Evolutionary conservation across 345 rosid genomes (phyloP).

Genomic region (Kandelia obovata): DNA sequence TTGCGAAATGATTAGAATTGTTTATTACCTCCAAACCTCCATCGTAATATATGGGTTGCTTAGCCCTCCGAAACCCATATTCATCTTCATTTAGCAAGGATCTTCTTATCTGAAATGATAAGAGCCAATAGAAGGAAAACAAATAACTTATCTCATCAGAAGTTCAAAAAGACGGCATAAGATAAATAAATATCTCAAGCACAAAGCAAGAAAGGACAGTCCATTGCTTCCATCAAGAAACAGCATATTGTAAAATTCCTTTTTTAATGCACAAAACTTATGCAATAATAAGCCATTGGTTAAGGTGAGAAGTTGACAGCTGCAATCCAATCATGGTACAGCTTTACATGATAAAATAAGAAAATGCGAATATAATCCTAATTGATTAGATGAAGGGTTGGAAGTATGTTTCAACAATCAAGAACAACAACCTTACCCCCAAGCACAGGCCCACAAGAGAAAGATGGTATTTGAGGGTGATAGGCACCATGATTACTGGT

Average conservation of each 20-base stretch:
- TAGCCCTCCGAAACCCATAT: conserved; percentile 67
- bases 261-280: not conserved
- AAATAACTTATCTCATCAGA: not conserved
- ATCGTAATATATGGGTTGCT: conserved; percentile 70
- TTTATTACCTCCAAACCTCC: conserved; percentile 73
- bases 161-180: not conserved
- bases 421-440: too few relatives aligned
- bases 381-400: not conserved
- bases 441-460: too few relatives aligned
- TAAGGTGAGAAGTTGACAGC: not conserved
- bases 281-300: not conserved
- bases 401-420: too few relatives aligned
- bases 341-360: not conserved
- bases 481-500: too few relatives aligned
- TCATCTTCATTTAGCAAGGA: conserved; percentile 73
- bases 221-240: not conserved
- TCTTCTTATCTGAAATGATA: conserved; percentile 60
- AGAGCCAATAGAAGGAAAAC: conserved; percentile 9
- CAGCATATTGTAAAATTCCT: not conserved
- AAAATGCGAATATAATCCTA: not conserved
- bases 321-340: not conserved
- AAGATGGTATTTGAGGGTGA: too few relatives aligned
- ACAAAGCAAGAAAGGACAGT: not conserved
- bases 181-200: not conserved
- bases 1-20: not conserved